Conservation (phyloP, 768 basidiomycete species). For the Mycena albidolilacea region DNA sequence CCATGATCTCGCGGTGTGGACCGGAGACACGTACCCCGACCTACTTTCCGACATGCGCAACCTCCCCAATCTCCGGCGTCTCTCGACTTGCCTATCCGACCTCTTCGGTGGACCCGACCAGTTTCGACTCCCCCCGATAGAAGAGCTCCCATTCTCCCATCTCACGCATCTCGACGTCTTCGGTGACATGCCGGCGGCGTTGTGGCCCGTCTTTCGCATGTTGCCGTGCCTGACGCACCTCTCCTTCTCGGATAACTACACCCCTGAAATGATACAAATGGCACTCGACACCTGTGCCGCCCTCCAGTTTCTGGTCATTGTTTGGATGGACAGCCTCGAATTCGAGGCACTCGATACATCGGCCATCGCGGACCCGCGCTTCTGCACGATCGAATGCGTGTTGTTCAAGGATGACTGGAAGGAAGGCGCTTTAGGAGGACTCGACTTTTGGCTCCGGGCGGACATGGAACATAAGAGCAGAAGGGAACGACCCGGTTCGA, state of each 20-base stretch:
- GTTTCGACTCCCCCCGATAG: background rate
- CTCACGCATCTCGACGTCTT: conserved; percentile 37
- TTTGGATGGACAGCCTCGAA: conserved; percentile 13
- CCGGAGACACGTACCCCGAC: conserved; percentile 26
- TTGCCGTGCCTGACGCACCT: conserved; percentile 30
- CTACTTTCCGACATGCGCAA: conserved; percentile 19
- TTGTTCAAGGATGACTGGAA: conserved; percentile 20
- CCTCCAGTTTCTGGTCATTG: conserved; percentile 21
- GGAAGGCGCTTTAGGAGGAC: conserved; percentile 19
- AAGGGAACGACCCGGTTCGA: no score
- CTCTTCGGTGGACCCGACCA: conserved; percentile 15
- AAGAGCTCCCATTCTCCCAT: conserved; percentile 1
- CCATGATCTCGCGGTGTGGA: conserved; percentile 25
- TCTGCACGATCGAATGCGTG: conserved; percentile 17
- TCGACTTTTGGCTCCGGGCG: conserved; percentile 31
- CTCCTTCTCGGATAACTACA: conserved; percentile 14
- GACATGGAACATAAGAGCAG: background rate
- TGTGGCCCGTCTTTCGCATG: conserved; percentile 28
- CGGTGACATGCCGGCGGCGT: background rate
- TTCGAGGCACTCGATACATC: background rate
- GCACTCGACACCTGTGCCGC: conserved; percentile 6
- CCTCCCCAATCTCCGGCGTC: conserved; percentile 17
- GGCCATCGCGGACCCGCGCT: conserved; percentile 25
- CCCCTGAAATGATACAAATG: background rate
- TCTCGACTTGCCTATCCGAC: conserved; percentile 22